These are phyloP conservation scores for Telopea speciosissima DNA, from an alignment of 177 flowering plant genomes.

Conservation along the genomic window DNA sequence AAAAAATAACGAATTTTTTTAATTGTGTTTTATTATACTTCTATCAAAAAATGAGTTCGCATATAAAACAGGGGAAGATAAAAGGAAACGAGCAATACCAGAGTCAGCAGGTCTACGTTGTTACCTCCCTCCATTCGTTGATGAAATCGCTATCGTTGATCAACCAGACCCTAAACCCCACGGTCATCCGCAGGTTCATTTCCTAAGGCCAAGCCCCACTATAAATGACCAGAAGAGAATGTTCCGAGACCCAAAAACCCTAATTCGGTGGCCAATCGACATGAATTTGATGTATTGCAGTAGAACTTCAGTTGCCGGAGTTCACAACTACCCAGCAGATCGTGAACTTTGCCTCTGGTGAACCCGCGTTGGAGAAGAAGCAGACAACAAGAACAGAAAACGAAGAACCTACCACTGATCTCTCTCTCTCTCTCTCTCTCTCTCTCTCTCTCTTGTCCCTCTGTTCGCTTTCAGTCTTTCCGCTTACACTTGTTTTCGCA, in stretches of 20 bases:
- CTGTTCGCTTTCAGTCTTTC: neutral
- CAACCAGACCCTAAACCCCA: slow-evolving; percentile 37
- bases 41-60: neutral
- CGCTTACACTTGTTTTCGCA: neutral
- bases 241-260: slow-evolving; percentile 9
- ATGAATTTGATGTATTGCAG: slow-evolving; percentile 8
- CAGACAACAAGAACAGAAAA: neutral
- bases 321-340: neutral
- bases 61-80: neutral
- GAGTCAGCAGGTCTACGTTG: slow-evolving; percentile 49
- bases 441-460: too few species aligned
- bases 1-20: neutral
- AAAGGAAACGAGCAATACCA: slow-evolving; percentile 46
- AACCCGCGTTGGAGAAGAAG: neutral
- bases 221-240: neutral
- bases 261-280: slow-evolving; percentile 6
- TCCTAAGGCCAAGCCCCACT: slow-evolving; percentile 18
- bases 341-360: neutral
- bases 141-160: slow-evolving; percentile 53
- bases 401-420: neutral
- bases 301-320: too few species aligned
- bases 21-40: too few species aligned
- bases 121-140: slow-evolving; percentile 99
- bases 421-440: neutral
- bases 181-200: slow-evolving; percentile 40